phyloP scores from a whole-genome alignment of 1,284 basidiomycete species.

The Peniophora sp. region DNA sequence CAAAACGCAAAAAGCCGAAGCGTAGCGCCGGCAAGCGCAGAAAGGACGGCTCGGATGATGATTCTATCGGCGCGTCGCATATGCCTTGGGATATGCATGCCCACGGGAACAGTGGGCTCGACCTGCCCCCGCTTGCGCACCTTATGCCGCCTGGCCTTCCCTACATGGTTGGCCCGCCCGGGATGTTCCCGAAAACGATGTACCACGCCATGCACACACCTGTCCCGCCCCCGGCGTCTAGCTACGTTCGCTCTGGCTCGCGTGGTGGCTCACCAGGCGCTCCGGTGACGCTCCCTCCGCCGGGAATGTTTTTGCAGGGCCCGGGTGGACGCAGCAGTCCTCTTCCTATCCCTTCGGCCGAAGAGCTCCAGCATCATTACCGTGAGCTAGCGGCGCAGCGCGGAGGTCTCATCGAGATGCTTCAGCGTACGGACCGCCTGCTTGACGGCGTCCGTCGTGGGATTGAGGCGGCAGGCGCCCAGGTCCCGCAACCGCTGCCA shows the following conservation, averaged over 20 bases:
- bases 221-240: constrained; percentile 22
- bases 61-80: not conserved
- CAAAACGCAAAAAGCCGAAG: constrained; percentile 45
- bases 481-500: constrained; percentile 2
- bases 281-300: constrained; percentile 1
- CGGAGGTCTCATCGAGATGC: constrained; percentile 57
- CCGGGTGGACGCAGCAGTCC: constrained; percentile 5
- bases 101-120: constrained; percentile 39
- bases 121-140: constrained; percentile 47
- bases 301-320: not conserved
- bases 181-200: not conserved
- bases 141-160: constrained; percentile 7
- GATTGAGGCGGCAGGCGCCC: constrained; percentile 48
- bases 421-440: constrained; percentile 64
- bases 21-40: constrained; percentile 26
- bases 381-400: constrained; percentile 52
- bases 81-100: constrained; percentile 10
- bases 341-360: constrained; percentile 37
- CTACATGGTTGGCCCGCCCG: not conserved
- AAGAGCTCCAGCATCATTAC: constrained; percentile 66
- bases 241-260: constrained; percentile 42
- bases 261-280: not conserved
- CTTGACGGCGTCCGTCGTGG: constrained; percentile 63
- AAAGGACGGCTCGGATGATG: constrained; percentile 20
- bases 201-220: constrained; percentile 8